Percentiles rank a stretch among this genome's conserved stretches.
phyloP scores from a whole-genome alignment of 2,329 filamentous ascomycete genomes.

The Pseudonectria buxi region DNA sequence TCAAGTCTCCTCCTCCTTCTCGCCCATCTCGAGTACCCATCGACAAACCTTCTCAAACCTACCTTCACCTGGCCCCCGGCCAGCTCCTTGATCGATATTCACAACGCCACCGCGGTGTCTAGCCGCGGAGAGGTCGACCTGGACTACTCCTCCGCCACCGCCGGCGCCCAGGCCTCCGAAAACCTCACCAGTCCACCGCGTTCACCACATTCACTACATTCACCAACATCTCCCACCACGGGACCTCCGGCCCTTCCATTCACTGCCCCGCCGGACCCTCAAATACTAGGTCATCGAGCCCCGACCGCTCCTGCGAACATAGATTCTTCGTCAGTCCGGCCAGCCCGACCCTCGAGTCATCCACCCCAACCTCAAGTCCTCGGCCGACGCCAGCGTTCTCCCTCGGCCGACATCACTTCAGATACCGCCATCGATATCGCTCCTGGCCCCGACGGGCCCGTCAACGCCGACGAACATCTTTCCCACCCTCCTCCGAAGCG shows the following conservation, averaged over 20 bases:
- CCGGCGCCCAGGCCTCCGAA: conserved; percentile 48
- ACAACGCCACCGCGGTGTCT: conserved; percentile 28
- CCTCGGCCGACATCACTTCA: conserved; percentile 26
- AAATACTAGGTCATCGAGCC: conserved; percentile 19
- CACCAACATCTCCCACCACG: conserved; percentile 42
- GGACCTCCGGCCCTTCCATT: conserved; percentile 34
- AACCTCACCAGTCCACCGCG: conserved; percentile 53
- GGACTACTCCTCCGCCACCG: conserved; percentile 31
- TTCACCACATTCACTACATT: conserved; percentile 44
- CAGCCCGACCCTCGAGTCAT: conserved; percentile 19
- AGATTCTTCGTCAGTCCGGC: conserved; percentile 29
- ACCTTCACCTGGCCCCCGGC: conserved; percentile 13
- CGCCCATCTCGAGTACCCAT: background rate
- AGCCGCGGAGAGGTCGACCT: conserved; percentile 36
- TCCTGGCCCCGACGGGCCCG: conserved; percentile 17
- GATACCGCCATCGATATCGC: conserved; percentile 27
- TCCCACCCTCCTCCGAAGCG: conserved; percentile 31
- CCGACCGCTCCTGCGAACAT: conserved; percentile 33
- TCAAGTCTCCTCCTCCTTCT: background rate
- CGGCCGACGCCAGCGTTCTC: conserved; percentile 49
- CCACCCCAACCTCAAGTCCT: conserved; percentile 34
- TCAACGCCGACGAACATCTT: conserved; percentile 4
- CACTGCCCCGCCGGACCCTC: conserved; percentile 17
- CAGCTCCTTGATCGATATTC: conserved; percentile 15
- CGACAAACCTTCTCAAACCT: conserved; percentile 4